Conservation (phyloP, 495 filamentous ascomycete species). For the Podospora pseudocomata region DNA sequence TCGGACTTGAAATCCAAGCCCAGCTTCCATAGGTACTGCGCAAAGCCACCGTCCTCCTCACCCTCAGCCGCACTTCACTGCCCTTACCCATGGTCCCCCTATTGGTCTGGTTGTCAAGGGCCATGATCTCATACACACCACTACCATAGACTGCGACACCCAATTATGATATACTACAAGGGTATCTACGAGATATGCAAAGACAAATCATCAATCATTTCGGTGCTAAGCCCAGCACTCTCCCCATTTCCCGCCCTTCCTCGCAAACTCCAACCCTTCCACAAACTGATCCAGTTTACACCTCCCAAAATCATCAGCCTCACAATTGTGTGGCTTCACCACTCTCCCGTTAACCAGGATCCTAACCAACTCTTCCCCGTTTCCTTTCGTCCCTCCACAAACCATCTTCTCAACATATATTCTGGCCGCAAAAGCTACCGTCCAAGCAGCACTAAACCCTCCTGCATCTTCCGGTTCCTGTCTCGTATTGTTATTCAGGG, state of each 20-base stretch:
- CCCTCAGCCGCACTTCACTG: neutral
- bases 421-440: slow-evolving; percentile 73
- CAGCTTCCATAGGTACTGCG: neutral
- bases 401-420: slow-evolving; percentile 82
- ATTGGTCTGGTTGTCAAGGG: neutral
- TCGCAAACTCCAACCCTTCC: slow-evolving; percentile 66
- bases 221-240: slow-evolving; percentile 51
- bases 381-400: slow-evolving; percentile 40
- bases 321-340: slow-evolving; percentile 63
- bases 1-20: neutral
- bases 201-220: neutral
- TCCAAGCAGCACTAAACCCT: slow-evolving; percentile 68
- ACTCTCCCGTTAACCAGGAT: slow-evolving; percentile 81
- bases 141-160: neutral
- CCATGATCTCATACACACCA: neutral
- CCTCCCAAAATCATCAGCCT: slow-evolving; percentile 60
- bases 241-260: slow-evolving; percentile 65
- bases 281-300: slow-evolving; percentile 66
- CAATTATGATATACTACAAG: neutral
- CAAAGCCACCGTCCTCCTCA: neutral
- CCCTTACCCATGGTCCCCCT: neutral
- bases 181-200: neutral
- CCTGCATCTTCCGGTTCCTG: slow-evolving; percentile 37
- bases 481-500: slow-evolving; percentile 44
- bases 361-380: slow-evolving; percentile 46